Percentiles rank a stretch among this genome's conserved stretches.
Evolutionary conservation across 345 rosid genomes (phyloP).

Genomic region (Eucalyptus pauciflora): DNA sequence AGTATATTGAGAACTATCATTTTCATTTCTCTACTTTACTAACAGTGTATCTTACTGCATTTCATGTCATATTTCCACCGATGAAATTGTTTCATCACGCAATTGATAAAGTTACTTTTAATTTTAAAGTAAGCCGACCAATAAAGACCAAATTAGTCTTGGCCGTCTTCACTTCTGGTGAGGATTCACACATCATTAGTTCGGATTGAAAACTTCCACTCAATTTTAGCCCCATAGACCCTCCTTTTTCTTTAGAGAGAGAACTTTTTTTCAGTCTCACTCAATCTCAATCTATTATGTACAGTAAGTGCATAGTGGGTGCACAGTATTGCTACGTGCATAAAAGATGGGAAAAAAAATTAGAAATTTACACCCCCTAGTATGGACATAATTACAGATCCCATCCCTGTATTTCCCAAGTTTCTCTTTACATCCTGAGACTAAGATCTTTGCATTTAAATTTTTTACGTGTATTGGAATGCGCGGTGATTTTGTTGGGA

Average conservation of each 20-base stretch:
- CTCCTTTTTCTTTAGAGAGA: not conserved
- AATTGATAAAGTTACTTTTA: not conserved
- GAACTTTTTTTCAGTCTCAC: no score
- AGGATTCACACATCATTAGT: not conserved
- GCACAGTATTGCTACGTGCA: no score
- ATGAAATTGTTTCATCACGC: fast-evolving
- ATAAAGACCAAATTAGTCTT: not conserved
- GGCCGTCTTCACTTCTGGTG: not conserved
- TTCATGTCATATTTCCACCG: not conserved
- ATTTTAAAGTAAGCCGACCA: fast-evolving
- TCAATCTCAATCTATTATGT: no score
- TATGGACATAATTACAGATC: not conserved
- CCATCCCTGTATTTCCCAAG: not conserved
- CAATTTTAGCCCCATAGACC: not conserved
- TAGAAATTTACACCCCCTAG: not conserved
- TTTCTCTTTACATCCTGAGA: not conserved
- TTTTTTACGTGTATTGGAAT: no score
- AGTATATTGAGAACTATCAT: not conserved
- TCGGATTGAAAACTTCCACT: not conserved
- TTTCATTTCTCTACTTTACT: not conserved
- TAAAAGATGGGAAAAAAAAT: no score
- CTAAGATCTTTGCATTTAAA: not conserved
- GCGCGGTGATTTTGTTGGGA: no score
- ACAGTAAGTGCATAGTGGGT: no score
- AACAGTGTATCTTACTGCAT: not conserved